These are phyloP conservation scores for Candida orba DNA, from an alignment of 805 yeast species.

Conservation along the genomic window DNA sequence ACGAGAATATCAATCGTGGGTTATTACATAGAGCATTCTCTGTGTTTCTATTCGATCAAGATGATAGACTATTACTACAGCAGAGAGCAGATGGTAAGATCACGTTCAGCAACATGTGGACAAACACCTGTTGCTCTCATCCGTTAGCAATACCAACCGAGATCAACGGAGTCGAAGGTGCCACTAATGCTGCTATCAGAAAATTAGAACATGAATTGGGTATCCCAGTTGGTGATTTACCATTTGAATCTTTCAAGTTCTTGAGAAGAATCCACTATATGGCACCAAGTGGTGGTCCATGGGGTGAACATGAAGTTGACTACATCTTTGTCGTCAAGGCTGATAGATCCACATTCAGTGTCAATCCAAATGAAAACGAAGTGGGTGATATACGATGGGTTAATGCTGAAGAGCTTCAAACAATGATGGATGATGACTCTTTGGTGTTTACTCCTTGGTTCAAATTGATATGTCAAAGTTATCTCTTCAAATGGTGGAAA, in stretches of 20 bases:
- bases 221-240: constrained; percentile 51
- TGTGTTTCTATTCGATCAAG: constrained; percentile 81
- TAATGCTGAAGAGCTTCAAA: constrained; percentile 52
- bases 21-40: constrained; percentile 93
- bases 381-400: constrained; percentile 80
- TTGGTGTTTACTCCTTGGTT: constrained; percentile 96
- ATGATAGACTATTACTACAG: constrained; percentile 74
- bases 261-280: constrained; percentile 92
- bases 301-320: constrained; percentile 99
- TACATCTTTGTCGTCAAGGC: constrained; percentile 67
- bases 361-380: constrained; percentile 69
- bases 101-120: constrained; percentile 96
- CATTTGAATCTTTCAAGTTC: constrained; percentile 65
- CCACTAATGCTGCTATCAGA: constrained; percentile 81
- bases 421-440: constrained; percentile 64
- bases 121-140: constrained; percentile 98
- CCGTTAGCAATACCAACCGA: constrained; percentile 83
- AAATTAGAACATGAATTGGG: constrained; percentile 93
- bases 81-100: constrained; percentile 96
- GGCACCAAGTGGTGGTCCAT: constrained; percentile 72
- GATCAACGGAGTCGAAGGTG: constrained; percentile 65
- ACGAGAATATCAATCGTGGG: constrained; percentile 82
- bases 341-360: constrained; percentile 39
- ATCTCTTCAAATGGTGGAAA: constrained; percentile 92
- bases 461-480: constrained; percentile 86